These are phyloP conservation scores for Fusarium gaditjirri DNA, from an alignment of 2,329 filamentous ascomycete genomes.

Conservation along the genomic window DNA sequence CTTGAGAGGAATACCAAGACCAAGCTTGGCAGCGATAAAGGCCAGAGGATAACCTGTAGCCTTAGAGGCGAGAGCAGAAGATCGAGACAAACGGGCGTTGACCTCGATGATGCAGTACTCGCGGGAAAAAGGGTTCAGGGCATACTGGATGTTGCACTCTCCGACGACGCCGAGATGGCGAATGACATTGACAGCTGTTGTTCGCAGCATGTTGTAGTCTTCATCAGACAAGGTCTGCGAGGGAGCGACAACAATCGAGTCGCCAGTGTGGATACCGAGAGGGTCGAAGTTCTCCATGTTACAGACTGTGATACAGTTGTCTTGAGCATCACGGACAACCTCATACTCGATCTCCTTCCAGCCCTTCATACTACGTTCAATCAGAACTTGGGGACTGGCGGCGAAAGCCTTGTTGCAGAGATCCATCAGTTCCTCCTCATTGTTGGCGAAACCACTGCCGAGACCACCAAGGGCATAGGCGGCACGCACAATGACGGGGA, in stretches of 20 bases:
- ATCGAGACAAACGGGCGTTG: conserved; percentile 94
- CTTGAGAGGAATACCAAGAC: conserved; percentile 92
- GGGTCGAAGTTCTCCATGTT: conserved; percentile 99
- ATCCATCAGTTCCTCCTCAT: conserved; percentile 82
- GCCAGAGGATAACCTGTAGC: conserved; percentile 96
- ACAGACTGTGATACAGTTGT: conserved; percentile 99
- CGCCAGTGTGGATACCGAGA: conserved; percentile 96
- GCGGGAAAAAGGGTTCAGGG: conserved; percentile 90
- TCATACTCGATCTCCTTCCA: conserved; percentile 99
- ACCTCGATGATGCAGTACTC: conserved; percentile 99
- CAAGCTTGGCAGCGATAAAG: conserved; percentile 96
- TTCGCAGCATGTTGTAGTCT: conserved; percentile 99
- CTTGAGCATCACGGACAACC: conserved; percentile 91
- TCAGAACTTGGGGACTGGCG: conserved; percentile 93
- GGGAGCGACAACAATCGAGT: conserved; percentile 97
- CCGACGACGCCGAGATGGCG: conserved; percentile 96
- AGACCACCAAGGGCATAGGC: conserved; percentile 96
- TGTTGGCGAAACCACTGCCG: conserved; percentile 93
- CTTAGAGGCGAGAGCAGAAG: conserved; percentile 95
- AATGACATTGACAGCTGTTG: conserved; percentile 96
- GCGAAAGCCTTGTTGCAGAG: conserved; percentile 96
- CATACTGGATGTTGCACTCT: conserved; percentile 99
- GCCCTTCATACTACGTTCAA: conserved; percentile 98
- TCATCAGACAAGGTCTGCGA: conserved; percentile 97
- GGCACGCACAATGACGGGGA: conserved; percentile 95